These are phyloP conservation scores for Pichia sp. DNA, from an alignment of 1,139 yeast genomes.

Conservation along the genomic window DNA sequence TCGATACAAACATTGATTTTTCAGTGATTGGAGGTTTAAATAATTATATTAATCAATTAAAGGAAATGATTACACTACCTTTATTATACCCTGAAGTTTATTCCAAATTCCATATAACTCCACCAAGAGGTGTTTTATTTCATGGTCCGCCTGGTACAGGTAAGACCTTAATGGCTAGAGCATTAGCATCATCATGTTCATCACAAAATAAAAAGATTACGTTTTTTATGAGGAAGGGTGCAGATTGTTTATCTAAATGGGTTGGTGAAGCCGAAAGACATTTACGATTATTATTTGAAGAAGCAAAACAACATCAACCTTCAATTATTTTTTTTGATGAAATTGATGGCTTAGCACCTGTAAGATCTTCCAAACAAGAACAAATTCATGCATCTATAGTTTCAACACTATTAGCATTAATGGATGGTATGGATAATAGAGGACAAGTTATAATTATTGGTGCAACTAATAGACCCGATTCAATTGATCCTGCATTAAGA, in stretches of 20 bases:
- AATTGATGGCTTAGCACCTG: conserved; percentile 97
- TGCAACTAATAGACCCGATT: conserved; percentile 96
- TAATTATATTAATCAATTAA: conserved; percentile 75
- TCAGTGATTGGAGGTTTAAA: conserved; percentile 89
- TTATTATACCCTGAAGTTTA: conserved; percentile 89
- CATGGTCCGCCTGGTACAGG: conserved; percentile 99
- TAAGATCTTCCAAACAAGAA: conserved; percentile 92
- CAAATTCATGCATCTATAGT: conserved; percentile 98
- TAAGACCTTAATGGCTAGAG: conserved; percentile 96
- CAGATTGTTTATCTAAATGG: conserved; percentile 96
- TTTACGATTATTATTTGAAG: conserved; percentile 81
- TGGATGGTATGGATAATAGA: conserved; percentile 95
- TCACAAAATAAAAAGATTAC: conserved; percentile 78
- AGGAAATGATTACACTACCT: conserved; percentile 96
- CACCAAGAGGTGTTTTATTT: conserved; percentile 95
- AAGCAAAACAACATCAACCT: conserved; percentile 94
- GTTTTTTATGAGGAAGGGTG: conserved; percentile 97
- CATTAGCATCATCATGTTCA: conserved; percentile 91
- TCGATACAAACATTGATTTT: conserved; percentile 89
- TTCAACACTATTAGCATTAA: conserved; percentile 83
- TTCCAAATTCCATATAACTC: conserved; percentile 83
- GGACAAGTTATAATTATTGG: conserved; percentile 98
- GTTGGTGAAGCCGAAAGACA: conserved; percentile 99
- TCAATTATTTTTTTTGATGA: conserved; percentile 94
- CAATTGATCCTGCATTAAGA: conserved; percentile 94